Evolutionary conservation across 2,329 filamentous ascomycete species (phyloP).

Genomic region (Scopulariopsis brevicaulis): DNA sequence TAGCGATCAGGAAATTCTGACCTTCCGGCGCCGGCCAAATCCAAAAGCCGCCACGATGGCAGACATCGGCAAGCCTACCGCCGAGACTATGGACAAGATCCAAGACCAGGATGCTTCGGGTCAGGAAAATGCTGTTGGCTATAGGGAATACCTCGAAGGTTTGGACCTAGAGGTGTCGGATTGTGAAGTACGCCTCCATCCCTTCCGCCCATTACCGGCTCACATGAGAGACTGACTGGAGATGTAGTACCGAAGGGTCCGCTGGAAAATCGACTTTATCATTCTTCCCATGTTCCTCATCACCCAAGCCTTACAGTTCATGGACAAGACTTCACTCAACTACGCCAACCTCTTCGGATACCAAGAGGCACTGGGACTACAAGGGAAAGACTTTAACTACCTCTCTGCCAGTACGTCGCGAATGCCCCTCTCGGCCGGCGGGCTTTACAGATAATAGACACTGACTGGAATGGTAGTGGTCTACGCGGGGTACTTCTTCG

Average conservation of each 20-base stretch:
- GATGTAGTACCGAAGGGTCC: slow-evolving; percentile 6
- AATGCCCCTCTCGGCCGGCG: neutral
- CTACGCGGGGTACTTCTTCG: slow-evolving; percentile 26
- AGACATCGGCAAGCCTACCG: neutral
- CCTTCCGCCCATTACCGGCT: neutral
- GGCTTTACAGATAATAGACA: neutral
- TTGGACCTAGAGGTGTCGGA: neutral
- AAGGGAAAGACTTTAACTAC: slow-evolving; percentile 22
- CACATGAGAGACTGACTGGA: neutral
- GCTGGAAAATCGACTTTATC: slow-evolving; percentile 18
- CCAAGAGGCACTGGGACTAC: slow-evolving; percentile 17
- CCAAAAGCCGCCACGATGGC: neutral
- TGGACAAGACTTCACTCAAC: slow-evolving; percentile 18
- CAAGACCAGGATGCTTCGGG: neutral
- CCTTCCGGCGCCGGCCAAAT: neutral
- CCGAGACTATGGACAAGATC: neutral
- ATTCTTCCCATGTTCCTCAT: slow-evolving; percentile 18
- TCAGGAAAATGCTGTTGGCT: neutral
- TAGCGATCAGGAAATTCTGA: too few relatives aligned
- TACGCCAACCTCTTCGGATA: slow-evolving; percentile 23
- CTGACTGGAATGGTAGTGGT: slow-evolving; percentile 11
- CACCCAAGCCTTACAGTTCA: slow-evolving; percentile 19
- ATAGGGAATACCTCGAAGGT: neutral
- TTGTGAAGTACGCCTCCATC: neutral
- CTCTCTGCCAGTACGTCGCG: slow-evolving; percentile 16